Conservation (phyloP, 768 basidiomycete species). For the Suillus subaureus region DNA sequence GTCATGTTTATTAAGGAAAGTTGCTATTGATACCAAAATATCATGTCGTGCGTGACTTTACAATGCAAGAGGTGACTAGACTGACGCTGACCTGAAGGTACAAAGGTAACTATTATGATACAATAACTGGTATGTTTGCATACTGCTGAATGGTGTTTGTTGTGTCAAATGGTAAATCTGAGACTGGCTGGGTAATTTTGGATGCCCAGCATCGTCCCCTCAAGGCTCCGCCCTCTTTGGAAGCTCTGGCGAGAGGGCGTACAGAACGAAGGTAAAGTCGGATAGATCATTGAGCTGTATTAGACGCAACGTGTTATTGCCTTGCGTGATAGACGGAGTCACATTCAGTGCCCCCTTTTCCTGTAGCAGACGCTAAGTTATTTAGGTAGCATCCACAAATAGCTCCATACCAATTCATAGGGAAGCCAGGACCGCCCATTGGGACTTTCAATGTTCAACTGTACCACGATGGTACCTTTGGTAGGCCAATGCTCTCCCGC, state of each 20-base stretch:
- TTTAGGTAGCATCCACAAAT: neutral
- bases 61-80: neutral
- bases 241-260: conserved; percentile 33
- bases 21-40: neutral
- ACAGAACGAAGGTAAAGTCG: conserved; percentile 47
- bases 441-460: conserved; percentile 42
- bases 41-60: neutral
- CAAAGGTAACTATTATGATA: conserved; percentile 6
- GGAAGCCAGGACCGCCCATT: conserved; percentile 46
- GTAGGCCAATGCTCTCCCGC: conserved; percentile 42
- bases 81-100: neutral
- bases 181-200: conserved; percentile 11
- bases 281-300: conserved; percentile 50
- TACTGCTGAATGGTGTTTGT: neutral
- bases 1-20: neutral
- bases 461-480: conserved; percentile 46
- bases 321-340: conserved; percentile 42
- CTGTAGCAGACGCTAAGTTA: conserved; percentile 18
- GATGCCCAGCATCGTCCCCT: conserved; percentile 25
- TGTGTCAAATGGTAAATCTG: neutral
- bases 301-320: conserved; percentile 50
- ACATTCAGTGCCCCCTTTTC: conserved; percentile 41
- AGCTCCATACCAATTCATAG: conserved; percentile 39
- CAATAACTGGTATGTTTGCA: conserved; percentile 3
- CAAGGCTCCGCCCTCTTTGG: conserved; percentile 22